Conservation (phyloP, 2,329 filamentous ascomycete species). For the Fusarium tuaranense region DNA sequence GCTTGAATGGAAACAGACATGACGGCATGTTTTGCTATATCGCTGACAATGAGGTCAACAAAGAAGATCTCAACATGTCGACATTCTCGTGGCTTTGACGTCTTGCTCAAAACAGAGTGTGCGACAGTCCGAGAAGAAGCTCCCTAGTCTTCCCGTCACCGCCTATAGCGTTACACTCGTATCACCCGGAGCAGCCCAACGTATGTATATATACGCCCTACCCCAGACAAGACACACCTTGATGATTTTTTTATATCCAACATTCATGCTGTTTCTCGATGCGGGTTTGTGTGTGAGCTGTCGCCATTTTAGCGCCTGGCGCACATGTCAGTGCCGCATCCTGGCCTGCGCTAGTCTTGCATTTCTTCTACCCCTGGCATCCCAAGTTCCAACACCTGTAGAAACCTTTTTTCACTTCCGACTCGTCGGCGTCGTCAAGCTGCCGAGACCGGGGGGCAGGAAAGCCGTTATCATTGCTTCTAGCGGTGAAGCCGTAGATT, state of each 20-base stretch:
- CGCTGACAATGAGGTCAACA: conserved; percentile 22
- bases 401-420: conserved; percentile 1
- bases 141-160: neutral
- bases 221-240: neutral
- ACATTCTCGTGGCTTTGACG: conserved; percentile 45
- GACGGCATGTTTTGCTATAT: conserved; percentile 14
- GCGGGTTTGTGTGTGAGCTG: conserved; percentile 12
- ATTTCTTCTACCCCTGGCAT: conserved; percentile 28
- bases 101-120: conserved; percentile 19
- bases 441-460: conserved; percentile 10
- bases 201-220: neutral
- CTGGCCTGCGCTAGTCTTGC: conserved; percentile 35
- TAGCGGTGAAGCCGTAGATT: conserved; percentile 26
- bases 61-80: conserved; percentile 36
- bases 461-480: conserved; percentile 4
- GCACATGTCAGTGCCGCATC: conserved; percentile 24
- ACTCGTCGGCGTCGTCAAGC: conserved; percentile 4
- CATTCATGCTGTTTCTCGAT: neutral
- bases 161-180: neutral
- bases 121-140: conserved; percentile 7
- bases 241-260: conserved; percentile 12
- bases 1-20: neutral
- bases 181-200: neutral
- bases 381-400: conserved; percentile 6
- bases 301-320: conserved; percentile 36